phyloP scores from a whole-genome alignment of 2,329 filamentous ascomycete species.

The Cladophialophora psammophila region DNA sequence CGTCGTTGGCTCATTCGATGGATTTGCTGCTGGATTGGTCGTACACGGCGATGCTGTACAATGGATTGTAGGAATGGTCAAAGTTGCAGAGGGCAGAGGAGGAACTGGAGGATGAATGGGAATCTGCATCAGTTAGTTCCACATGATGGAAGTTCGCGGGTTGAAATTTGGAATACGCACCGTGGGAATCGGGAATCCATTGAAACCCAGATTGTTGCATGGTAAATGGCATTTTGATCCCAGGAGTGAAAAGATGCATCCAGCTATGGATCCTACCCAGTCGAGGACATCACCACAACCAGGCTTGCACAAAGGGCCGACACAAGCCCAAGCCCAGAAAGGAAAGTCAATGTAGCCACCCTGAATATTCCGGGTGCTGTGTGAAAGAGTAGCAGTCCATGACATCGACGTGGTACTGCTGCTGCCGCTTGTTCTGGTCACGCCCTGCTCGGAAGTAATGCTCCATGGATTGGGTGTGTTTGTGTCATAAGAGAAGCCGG shows the following conservation, averaged over 20 bases:
- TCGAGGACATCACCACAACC: constrained; percentile 8
- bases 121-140: constrained; percentile 7
- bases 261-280: not conserved
- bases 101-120: constrained; percentile 12
- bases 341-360: constrained; percentile 20
- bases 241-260: constrained; percentile 5
- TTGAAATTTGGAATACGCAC: constrained; percentile 5
- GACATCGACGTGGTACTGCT: constrained; percentile 4
- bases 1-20: not conserved
- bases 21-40: not conserved
- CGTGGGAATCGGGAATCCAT: constrained; percentile 16
- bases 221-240: constrained; percentile 7
- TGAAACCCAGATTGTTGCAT: not conserved
- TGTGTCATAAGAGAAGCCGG: constrained; percentile 1
- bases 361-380: constrained; percentile 6
- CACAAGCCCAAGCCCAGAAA: constrained; percentile 19
- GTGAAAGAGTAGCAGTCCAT: constrained; percentile 10
- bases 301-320: constrained; percentile 18
- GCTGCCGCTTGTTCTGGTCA: constrained; percentile 5
- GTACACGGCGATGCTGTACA: constrained; percentile 15
- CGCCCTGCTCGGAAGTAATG: not conserved
- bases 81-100: not conserved
- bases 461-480: not conserved
- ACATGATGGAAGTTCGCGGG: not conserved
- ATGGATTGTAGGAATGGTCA: constrained; percentile 4